Evolutionary conservation across 768 basidiomycete genomes (phyloP).

Genomic region (Tricholoma matsutake): DNA sequence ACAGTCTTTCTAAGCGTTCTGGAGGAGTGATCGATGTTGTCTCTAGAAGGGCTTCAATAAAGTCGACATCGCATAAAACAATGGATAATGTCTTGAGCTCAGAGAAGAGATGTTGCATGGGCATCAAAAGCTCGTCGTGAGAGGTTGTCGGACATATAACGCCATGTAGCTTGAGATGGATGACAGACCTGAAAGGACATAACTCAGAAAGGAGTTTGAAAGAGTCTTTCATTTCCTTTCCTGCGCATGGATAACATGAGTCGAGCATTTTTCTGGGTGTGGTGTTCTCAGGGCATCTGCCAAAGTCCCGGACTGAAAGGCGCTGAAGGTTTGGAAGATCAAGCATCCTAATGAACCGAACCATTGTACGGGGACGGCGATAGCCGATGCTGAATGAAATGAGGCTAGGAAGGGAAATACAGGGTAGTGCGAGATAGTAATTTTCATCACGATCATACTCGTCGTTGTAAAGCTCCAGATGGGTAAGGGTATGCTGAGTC

Average conservation of each 20-base stretch:
- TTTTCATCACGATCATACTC: conserved; percentile 3
- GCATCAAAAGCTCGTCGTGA: conserved; percentile 6
- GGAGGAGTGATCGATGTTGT: conserved; percentile 3
- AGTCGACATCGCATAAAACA: conserved; percentile 11
- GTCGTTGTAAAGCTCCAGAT: conserved; percentile 12
- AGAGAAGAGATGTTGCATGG: conserved; percentile 9
- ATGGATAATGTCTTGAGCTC: conserved; percentile 11
- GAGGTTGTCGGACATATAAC: conserved; percentile 15
- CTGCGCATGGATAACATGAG: not conserved
- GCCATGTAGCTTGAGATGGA: conserved; percentile 13
- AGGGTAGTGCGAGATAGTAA: not conserved
- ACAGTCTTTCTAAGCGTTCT: conserved; percentile 4
- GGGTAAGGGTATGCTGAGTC: conserved; percentile 12
- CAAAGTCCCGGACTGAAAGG: conserved; percentile 12
- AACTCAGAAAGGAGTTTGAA: conserved; percentile 7
- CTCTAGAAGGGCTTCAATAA: conserved; percentile 11
- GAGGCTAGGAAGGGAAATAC: conserved; percentile 12
- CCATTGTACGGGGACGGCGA: conserved; percentile 5
- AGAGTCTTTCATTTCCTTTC: conserved; percentile 8
- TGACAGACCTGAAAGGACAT: conserved; percentile 8
- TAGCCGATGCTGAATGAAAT: conserved; percentile 15
- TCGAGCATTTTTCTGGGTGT: conserved; percentile 2
- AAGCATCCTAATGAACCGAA: conserved; percentile 6
- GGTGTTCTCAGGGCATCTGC: conserved; percentile 10
- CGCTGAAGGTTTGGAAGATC: conserved; percentile 12